phyloP scores from a whole-genome alignment of 1,284 basidiomycete genomes.

The Xerocomus cyaneibrunnescens region DNA sequence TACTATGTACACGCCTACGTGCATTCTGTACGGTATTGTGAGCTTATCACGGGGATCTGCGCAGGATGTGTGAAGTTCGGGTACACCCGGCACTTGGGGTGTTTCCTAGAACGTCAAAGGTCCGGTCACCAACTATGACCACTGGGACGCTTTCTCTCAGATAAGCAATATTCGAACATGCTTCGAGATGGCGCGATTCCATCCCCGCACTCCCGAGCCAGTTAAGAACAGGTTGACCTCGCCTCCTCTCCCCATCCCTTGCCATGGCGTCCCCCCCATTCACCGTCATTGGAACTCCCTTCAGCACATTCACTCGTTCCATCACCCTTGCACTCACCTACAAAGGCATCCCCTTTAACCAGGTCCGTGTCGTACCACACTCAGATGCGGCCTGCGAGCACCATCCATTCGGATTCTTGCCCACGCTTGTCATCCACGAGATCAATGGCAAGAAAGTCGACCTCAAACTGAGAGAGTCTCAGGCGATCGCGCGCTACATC shows the following conservation, averaged over 20 bases:
- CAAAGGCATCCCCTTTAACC: constrained; percentile 30
- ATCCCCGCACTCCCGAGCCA: background rate
- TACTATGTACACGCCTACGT: background rate
- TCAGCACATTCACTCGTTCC: constrained; percentile 36
- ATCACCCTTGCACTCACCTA: constrained; percentile 32
- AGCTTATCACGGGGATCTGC: too few relatives aligned
- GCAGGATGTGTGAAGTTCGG: too few relatives aligned
- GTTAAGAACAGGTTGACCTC: background rate
- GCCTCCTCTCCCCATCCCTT: background rate
- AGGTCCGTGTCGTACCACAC: constrained; percentile 29
- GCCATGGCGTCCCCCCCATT: constrained; percentile 22
- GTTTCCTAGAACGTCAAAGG: too few relatives aligned
- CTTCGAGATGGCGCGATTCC: background rate
- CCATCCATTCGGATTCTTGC: constrained; percentile 36
- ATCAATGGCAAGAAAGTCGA: constrained; percentile 24
- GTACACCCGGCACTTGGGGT: too few relatives aligned
- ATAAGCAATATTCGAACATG: background rate
- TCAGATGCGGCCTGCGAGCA: constrained; percentile 30
- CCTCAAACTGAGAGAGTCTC: constrained; percentile 31
- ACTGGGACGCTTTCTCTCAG: too few relatives aligned
- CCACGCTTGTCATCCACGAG: constrained; percentile 32
- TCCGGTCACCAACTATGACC: too few relatives aligned
- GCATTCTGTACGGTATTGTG: too few relatives aligned
- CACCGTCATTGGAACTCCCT: constrained; percentile 35
- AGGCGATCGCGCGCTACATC: constrained; percentile 31